Evolutionary conservation across 2,329 filamentous ascomycete genomes (phyloP), one percentile per base, ranked within the genome.

Genomic region (Paraphaeosphaeria sporulosa): DNA sequence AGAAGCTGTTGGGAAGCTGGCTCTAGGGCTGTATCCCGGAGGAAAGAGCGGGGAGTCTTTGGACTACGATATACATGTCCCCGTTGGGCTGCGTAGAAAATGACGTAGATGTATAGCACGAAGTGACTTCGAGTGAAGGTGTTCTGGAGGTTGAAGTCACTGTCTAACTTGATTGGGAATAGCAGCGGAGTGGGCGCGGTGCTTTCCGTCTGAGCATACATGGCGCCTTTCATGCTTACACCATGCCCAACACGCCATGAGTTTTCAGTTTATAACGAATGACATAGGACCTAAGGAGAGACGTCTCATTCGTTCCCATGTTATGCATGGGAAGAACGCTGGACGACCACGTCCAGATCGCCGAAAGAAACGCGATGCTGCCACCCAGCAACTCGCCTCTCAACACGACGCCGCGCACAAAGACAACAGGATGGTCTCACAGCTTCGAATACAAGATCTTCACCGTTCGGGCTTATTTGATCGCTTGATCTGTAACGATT

Each of bases 51-150:
- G 70, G 6, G 63, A 66, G 46, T 65, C 63, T 17, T n/a, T 62
- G 57, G 64, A 66, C 60, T 72, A 71, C 52, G 66, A 71, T 53
- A 61, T 69, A 48, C 70, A 72, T 66, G 65, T 72, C 57, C 68
- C 68, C 12, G 15, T 23, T 25, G 7, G 15, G 15, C 38, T 42
- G 12, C 23, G 42, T 3, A 21, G 19, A 13, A 30, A 4, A 30
- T 47, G 44, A 30, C 13, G 13, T 8, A 17, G 10, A 47, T 27
- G 44, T 15, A 47, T 7, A 44, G 19, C 13, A 44, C 12, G 19
- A 9, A n/a, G 7, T 23, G 19, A 21, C 2, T 12, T 21, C 12
- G 23, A n/a, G 17, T 30, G 19, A 30, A 30, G 21, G 27, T 30
- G 38, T 4, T 40, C 38, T n/a, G 15, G 4, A n/a, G 17, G 17